Evolutionary conservation across 2,329 filamentous ascomycete species (phyloP).

Genomic region (Clarireedia hainanense): DNA sequence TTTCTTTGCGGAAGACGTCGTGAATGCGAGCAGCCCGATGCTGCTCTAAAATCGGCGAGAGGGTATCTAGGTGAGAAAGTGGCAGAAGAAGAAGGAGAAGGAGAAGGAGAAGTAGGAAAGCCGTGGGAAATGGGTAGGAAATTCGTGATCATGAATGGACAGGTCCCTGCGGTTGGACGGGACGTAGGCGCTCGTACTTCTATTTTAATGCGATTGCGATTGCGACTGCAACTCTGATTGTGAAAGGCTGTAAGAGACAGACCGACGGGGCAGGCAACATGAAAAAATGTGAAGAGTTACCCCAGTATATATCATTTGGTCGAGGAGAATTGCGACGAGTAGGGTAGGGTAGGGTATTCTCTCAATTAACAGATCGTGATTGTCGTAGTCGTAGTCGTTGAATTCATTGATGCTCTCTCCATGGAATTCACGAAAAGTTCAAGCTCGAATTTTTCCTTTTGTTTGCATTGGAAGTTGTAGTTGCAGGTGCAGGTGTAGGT

Average conservation of each 20-base stretch:
- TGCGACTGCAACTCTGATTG: too few relatives aligned
- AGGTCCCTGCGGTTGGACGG: background rate
- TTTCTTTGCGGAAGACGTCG: conserved; percentile 69
- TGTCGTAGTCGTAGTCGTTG: too few relatives aligned
- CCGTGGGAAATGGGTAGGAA: background rate
- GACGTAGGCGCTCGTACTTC: background rate
- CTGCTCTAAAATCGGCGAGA: conserved; percentile 23
- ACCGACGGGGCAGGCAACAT: background rate
- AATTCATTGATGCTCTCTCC: too few relatives aligned
- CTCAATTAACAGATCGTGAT: too few relatives aligned
- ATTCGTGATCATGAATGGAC: background rate
- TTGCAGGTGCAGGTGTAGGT: too few relatives aligned
- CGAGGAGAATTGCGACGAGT: background rate
- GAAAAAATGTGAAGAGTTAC: background rate
- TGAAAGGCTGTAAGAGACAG: background rate
- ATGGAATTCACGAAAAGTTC: too few relatives aligned
- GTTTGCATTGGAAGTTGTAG: too few relatives aligned
- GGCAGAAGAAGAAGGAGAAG: background rate
- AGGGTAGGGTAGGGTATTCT: too few relatives aligned
- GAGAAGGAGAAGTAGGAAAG: background rate
- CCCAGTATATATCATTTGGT: background rate
- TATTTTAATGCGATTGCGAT: background rate
- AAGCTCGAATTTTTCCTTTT: too few relatives aligned
- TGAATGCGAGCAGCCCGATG: conserved; percentile 57
- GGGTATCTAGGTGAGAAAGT: conserved; percentile 8